Conservation (phyloP, 495 filamentous ascomycete species). For the Hypomontagnella submonticulosa region DNA sequence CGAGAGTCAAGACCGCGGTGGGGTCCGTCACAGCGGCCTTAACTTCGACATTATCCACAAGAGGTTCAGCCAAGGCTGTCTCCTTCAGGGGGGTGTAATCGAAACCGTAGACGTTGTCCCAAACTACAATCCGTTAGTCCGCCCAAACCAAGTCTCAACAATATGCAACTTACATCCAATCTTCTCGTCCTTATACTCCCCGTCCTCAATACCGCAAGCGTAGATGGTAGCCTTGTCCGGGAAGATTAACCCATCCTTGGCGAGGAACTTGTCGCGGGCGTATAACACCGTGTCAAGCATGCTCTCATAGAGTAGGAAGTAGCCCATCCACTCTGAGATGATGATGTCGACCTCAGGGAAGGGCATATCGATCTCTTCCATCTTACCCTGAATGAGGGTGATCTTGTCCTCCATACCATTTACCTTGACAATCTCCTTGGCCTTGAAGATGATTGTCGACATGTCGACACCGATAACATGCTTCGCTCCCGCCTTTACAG, state of each 20-base stretch:
- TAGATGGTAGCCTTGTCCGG: constrained; percentile 89
- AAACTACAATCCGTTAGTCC: constrained; percentile 63
- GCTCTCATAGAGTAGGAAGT: constrained; percentile 90
- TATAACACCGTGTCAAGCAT: constrained; percentile 96
- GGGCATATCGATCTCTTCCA: constrained; percentile 86
- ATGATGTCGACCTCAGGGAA: constrained; percentile 92
- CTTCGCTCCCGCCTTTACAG: constrained; percentile 87
- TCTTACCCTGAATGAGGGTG: constrained; percentile 84
- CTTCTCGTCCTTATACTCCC: constrained; percentile 82
- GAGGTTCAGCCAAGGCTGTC: constrained; percentile 76
- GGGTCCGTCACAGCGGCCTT: constrained; percentile 83
- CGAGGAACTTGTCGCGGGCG: constrained; percentile 86
- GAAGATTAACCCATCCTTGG: constrained; percentile 81
- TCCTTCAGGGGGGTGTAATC: constrained; percentile 76
- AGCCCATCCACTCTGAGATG: constrained; percentile 98
- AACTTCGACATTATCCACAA: constrained; percentile 76
- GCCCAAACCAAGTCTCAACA: constrained; percentile 32
- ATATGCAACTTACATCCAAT: constrained; percentile 65
- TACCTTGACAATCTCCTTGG: constrained; percentile 81
- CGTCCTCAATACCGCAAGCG: constrained; percentile 85
- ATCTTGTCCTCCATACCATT: constrained; percentile 85
- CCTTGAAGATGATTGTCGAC: constrained; percentile 90
- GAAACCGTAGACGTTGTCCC: constrained; percentile 86
- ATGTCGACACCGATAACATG: constrained; percentile 94
- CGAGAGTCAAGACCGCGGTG: constrained; percentile 71